These are phyloP conservation scores for Daedaleopsis sinensis DNA, from an alignment of 768 basidiomycete genomes.

Conservation along the genomic window DNA sequence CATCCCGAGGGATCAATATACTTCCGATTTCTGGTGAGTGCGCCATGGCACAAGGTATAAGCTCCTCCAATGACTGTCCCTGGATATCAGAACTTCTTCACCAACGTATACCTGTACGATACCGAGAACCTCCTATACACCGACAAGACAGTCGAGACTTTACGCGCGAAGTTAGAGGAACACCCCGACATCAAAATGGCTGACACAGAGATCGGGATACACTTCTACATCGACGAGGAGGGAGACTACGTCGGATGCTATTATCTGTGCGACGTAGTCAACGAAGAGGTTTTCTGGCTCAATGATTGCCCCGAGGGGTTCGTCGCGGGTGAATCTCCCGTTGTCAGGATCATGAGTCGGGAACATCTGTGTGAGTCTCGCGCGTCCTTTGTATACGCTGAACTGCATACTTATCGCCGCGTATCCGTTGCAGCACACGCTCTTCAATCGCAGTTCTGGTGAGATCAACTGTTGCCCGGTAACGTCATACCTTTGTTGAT, in stretches of 20 bases:
- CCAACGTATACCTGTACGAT: constrained; percentile 8
- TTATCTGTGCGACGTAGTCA: constrained; percentile 3
- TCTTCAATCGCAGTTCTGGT: background rate
- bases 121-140: background rate
- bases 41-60: too few relatives aligned
- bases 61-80: too few relatives aligned
- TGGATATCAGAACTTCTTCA: constrained; percentile 9
- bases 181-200: background rate
- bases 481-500: background rate
- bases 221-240: background rate
- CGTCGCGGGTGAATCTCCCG: background rate
- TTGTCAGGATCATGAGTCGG: background rate
- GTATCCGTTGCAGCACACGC: background rate
- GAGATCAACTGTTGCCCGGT: background rate
- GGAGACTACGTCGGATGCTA: constrained; percentile 1
- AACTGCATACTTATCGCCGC: background rate
- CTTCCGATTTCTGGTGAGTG: constrained; percentile 1
- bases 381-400: background rate
- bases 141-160: background rate
- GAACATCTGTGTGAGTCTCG: constrained; percentile 13
- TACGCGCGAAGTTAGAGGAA: background rate
- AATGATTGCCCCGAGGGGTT: background rate
- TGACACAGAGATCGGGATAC: constrained; percentile 1
- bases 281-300: constrained; percentile 7
- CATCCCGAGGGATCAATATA: constrained; percentile 21